Percentiles rank a stretch among this genome's conserved stretches.
phyloP scores from a whole-genome alignment of 2,329 filamentous ascomycete species.

The Clarireedia sp. region DNA sequence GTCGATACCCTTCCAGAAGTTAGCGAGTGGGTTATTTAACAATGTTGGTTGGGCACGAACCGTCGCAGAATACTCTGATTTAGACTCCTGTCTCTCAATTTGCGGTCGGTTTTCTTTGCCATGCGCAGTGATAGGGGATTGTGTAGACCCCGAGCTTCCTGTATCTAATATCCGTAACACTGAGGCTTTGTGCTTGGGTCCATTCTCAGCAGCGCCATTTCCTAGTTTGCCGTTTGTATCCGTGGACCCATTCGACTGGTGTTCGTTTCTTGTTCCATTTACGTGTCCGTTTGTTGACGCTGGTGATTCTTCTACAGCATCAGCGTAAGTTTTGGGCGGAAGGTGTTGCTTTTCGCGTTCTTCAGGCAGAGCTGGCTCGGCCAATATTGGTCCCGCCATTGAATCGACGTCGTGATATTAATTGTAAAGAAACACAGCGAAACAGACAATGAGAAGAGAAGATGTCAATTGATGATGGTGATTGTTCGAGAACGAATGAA shows the following conservation, averaged over 20 bases:
- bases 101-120: constrained; percentile 14
- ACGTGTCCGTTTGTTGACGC: constrained; percentile 4
- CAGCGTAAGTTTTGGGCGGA: constrained; percentile 34
- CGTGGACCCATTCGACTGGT: neutral
- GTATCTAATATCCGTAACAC: constrained; percentile 25
- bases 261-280: constrained; percentile 1
- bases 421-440: neutral
- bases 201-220: neutral
- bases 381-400: constrained; percentile 10
- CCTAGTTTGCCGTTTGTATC: constrained; percentile 10
- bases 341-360: constrained; percentile 29
- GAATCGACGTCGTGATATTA: neutral
- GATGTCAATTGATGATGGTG: neutral
- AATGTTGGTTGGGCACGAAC: constrained; percentile 15
- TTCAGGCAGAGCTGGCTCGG: constrained; percentile 28
- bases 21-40: constrained; percentile 7
- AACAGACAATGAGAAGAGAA: neutral
- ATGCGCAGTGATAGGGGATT: constrained; percentile 8
- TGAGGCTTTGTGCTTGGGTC: constrained; percentile 14
- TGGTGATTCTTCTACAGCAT: constrained; percentile 26
- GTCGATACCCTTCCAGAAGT: constrained; percentile 23
- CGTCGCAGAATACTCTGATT: constrained; percentile 23
- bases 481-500: neutral
- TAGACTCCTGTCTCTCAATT: constrained; percentile 20
- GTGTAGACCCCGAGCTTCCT: constrained; percentile 10